Base-by-base conservation (phyloP, 2,329 filamentous ascomycete genomes). In the Fonsecaea nubica region DNA sequence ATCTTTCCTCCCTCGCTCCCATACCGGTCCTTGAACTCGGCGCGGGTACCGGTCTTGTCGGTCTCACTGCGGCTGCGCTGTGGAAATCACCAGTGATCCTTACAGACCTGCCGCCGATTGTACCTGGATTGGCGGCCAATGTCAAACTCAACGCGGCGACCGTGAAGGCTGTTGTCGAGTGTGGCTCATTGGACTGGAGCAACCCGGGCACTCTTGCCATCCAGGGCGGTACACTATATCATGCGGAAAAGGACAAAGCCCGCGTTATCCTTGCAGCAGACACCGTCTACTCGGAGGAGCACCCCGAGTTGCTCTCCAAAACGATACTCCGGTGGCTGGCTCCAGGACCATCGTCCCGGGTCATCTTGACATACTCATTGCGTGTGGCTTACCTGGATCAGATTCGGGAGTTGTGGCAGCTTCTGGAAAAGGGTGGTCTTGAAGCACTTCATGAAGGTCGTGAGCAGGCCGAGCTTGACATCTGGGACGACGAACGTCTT, bases 21-120 rank as follows among this genome's bases (percentile, higher is more conserved):
- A 63, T 38, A 42, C 68, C 42, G 8, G 81, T 85, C 7, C 83
- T 98, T 8, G 94, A 98, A 76, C 85, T 98, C 1, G 95, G 94
- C 3, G 89, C 94, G 0, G 94, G 94, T 0, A 98, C 95, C 0
- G 94, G 94, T 0, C 84, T 99, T 15, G 86, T 97, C 13, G 95
- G 94, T 0, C 81, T 98, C 56, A 90, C 93, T 0, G 92, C 93
- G 25, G 92, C 93, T 3, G 87, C 87, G 9, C 82, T 92, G 30
- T 90, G 91, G 81, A 76, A 72, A 12, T 83, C 85, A 0, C 80
- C 85, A n/a, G 90, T 96, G 4, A 80, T 90, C 8, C 82, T 97
- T 59, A 97, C 92, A 38, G 95, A 98, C 76, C 81, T 98, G 21
- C 89, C 91, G 0, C 84, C 85, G n/a, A 97, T 98, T 72, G 85